Conservation (phyloP, 108 stramenopile genomes). For the Mayamaea pseudoterrestris region DNA sequence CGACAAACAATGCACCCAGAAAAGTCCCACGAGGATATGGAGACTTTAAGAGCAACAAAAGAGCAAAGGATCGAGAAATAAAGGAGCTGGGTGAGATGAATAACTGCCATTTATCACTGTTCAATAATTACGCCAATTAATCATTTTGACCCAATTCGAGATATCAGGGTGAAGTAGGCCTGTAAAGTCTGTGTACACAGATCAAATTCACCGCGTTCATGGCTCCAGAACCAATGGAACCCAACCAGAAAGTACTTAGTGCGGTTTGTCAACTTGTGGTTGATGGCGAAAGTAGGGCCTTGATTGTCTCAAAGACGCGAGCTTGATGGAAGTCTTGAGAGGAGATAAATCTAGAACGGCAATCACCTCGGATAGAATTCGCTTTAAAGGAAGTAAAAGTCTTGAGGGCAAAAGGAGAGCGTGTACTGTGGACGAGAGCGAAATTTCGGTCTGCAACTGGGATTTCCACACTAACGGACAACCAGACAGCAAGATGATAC, state of each 20-base stretch:
- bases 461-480: slow-evolving; percentile 36
- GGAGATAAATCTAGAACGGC: neutral
- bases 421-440: slow-evolving; percentile 21
- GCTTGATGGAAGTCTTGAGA: neutral
- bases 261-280: slow-evolving; percentile 13
- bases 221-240: slow-evolving; percentile 22
- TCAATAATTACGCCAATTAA: no score
- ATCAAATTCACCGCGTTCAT: neutral
- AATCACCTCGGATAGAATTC: slow-evolving; percentile 2
- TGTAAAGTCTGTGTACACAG: no score
- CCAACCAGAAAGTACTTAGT: slow-evolving; percentile 12
- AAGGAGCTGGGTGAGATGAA: no score
- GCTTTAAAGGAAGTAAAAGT: slow-evolving; percentile 15
- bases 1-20: no score
- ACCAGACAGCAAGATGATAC: slow-evolving; percentile 16
- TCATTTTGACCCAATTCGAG: no score
- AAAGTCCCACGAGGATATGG: no score
- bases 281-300: slow-evolving; percentile 4
- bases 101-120: no score
- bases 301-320: slow-evolving; percentile 14
- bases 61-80: no score
- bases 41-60: no score
- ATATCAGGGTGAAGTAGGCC: no score
- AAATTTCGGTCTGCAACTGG: slow-evolving; percentile 21
- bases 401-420: slow-evolving; percentile 14